Percentiles rank a stretch among this genome's conserved stretches.
Evolutionary conservation across 495 filamentous ascomycete genomes (phyloP).

Genomic region (Oleoguttula mirabilis): DNA sequence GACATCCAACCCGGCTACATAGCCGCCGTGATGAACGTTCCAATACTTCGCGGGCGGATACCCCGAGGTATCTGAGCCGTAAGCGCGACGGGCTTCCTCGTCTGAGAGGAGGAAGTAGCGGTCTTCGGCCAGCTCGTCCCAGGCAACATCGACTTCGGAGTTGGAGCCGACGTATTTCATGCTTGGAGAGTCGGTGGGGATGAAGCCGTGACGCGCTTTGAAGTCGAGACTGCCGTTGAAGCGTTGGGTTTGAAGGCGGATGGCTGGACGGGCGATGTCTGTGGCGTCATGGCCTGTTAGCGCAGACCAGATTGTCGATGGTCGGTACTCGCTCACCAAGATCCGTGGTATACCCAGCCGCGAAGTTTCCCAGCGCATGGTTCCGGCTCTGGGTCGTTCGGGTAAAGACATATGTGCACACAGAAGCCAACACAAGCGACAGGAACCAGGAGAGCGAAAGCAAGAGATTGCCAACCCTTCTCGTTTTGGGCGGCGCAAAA

Average conservation of each 20-base stretch:
- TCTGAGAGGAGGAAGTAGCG: conserved; percentile 15
- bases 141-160: conserved; percentile 9
- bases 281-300: too few species aligned
- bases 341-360: too few species aligned
- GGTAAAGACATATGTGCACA: too few species aligned
- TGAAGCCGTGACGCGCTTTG: conserved; percentile 9
- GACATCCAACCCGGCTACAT: conserved; percentile 9
- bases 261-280: too few species aligned
- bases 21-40: conserved; percentile 15
- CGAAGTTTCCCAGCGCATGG: too few species aligned
- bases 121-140: conserved; percentile 5
- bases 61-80: neutral
- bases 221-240: conserved; percentile 16
- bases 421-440: too few species aligned
- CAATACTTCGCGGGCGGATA: neutral
- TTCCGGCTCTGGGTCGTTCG: too few species aligned
- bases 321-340: too few species aligned
- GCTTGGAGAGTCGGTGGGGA: conserved; percentile 9
- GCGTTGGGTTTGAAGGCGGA: conserved; percentile 1
- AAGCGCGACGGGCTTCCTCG: conserved; percentile 7
- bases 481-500: too few species aligned
- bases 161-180: conserved; percentile 6
- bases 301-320: too few species aligned
- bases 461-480: too few species aligned
- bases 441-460: too few species aligned